These are phyloP conservation scores for Pyrenophora seminiperda DNA, from an alignment of 2,329 filamentous ascomycete genomes.

Conservation along the genomic window DNA sequence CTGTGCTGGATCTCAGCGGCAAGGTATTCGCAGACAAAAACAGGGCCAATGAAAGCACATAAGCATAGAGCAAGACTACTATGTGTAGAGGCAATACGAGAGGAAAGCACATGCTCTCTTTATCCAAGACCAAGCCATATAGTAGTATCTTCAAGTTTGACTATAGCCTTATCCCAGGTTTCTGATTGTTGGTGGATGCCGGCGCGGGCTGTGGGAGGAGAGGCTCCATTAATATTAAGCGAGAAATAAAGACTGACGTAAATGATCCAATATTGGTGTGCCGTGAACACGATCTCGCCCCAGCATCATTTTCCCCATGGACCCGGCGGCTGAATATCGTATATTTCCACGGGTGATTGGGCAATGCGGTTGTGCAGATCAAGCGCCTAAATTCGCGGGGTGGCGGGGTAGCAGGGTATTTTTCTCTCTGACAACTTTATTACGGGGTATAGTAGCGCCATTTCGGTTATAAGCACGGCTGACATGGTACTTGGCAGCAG, in stretches of 20 bases:
- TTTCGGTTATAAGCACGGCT: neutral
- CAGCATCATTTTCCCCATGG: neutral
- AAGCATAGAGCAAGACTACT: neutral
- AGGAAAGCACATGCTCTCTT: too few relatives aligned
- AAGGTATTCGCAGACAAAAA: constrained; percentile 23
- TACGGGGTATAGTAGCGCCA: neutral
- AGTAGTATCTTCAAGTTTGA: too few relatives aligned
- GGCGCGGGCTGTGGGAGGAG: too few relatives aligned
- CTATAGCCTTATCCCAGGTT: too few relatives aligned
- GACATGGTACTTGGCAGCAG: neutral
- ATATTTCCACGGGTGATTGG: constrained; percentile 7
- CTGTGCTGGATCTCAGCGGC: constrained; percentile 25
- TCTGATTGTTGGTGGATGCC: too few relatives aligned
- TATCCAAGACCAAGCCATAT: too few relatives aligned
- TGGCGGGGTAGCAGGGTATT: constrained; percentile 5
- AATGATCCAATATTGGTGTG: constrained; percentile 1
- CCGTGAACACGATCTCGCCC: neutral
- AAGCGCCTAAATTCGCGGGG: constrained; percentile 6
- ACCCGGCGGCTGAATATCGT: constrained; percentile 20
- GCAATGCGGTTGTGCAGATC: constrained; percentile 7
- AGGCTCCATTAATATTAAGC: neutral
- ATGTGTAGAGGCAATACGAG: neutral
- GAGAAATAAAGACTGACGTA: neutral
- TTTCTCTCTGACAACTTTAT: neutral
- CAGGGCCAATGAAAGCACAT: neutral